Evolutionary conservation across 805 yeast species (phyloP), one percentile per base, ranked within the genome.

Genomic region (Zygotorulaspora chibaensis): DNA sequence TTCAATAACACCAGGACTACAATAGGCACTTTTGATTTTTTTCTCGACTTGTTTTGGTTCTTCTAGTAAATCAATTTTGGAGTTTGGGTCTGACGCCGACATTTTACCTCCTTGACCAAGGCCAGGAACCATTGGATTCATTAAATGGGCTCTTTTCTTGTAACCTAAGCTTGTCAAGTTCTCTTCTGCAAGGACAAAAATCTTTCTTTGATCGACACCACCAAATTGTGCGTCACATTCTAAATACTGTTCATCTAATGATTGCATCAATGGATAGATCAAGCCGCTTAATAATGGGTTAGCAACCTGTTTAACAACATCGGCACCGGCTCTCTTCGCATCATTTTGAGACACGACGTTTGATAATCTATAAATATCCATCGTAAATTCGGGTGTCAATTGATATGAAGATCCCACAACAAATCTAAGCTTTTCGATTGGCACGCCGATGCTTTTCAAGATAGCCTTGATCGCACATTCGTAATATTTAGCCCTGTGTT

Each of bases 51-150:
- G 68, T 63, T 85, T 85, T 56, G 96, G 95, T 39, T 84, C 91
- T 67, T 93, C 99, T 50, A 90, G 71, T 30, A 93, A 67, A 62
- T 93, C 99, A 53, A 93, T 89, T 71, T 93, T 93, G 46, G 98
- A 90, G 75, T 89, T 93, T 58, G 99, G 97, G 72, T 93, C 99
- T 29, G 96, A 87, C 2, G 99, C 96, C 58, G 96, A 87, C 99
- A 93, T 93, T 67, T 93, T 93, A 61, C 95, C 99, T 58, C 98
- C 97, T 70, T 90, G 96, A 27, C 84, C 81, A 58, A 93, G 79
- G 44, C 99, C 98, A 40, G 99, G 99, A 38, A 95, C 96, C 98
- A 93, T 91, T 45, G 89, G 91, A 73, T 93, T 93, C 99, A 93
- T 93, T 64, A 93, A 75, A 71, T 93, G 99, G 26, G 95, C 99